These are phyloP conservation scores for Umbellularia californica DNA, from an alignment of 164 flowering plant species.

Conservation along the genomic window DNA sequence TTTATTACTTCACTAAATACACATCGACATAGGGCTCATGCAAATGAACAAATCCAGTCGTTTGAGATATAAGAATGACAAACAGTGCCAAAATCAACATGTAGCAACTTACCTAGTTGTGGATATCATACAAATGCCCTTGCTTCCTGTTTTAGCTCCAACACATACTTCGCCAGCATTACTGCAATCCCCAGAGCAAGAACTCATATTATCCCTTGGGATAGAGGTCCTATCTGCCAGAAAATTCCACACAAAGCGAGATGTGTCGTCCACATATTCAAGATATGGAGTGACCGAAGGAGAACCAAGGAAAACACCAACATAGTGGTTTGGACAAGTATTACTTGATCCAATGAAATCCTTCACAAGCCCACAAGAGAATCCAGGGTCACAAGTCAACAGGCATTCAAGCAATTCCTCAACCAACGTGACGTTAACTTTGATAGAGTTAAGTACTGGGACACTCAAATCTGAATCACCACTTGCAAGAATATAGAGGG, in stretches of 20 bases:
- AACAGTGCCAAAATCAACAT: background rate
- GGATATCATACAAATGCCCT: constrained; percentile 72
- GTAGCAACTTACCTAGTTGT: constrained; percentile 60
- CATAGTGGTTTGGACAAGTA: constrained; percentile 82
- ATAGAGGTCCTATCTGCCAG: constrained; percentile 74
- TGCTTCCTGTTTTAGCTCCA: constrained; percentile 49
- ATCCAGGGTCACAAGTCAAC: constrained; percentile 76
- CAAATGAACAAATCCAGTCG: background rate
- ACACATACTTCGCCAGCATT: constrained; percentile 59
- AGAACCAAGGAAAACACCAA: constrained; percentile 68
- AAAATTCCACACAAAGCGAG: constrained; percentile 89
- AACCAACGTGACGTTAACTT: constrained; percentile 65
- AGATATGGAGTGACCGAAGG: constrained; percentile 55
- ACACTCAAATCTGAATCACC: constrained; percentile 31
- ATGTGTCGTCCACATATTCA: constrained; percentile 46
- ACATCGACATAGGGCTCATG: background rate
- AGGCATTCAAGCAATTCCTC: constrained; percentile 79
- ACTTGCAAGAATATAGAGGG: constrained; percentile 73
- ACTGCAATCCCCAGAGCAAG: constrained; percentile 63
- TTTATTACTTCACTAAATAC: too few species aligned
- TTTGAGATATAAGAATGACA: background rate
- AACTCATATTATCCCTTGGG: constrained; percentile 28
- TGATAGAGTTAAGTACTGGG: constrained; percentile 42
- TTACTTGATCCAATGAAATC: constrained; percentile 50
- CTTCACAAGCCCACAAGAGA: constrained; percentile 74